A percentile compares a stretch with the other conserved stretches of the same genome.
These are phyloP conservation scores for Elsinoe australis DNA, from an alignment of 2,329 filamentous ascomycete genomes.

Conservation along the genomic window DNA sequence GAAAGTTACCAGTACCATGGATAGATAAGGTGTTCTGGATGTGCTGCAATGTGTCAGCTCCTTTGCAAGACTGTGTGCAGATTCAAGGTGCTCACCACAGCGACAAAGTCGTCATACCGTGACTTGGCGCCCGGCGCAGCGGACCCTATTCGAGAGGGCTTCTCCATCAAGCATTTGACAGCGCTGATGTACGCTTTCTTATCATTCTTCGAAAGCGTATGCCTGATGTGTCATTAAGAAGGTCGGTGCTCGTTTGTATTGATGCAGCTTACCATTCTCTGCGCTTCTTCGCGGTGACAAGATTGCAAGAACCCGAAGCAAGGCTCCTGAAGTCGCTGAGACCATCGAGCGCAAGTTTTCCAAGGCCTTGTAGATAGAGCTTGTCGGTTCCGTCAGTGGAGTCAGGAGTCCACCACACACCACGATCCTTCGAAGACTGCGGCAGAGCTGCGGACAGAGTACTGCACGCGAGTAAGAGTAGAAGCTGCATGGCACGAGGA, in stretches of 20 bases:
- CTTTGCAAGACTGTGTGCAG: not conserved
- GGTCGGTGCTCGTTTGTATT: too few relatives aligned
- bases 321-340: not conserved
- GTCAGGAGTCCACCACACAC: constrained; percentile 2
- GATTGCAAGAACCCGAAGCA: too few relatives aligned
- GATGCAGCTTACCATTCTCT: constrained; percentile 6
- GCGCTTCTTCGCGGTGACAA: constrained; percentile 20
- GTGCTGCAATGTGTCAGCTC: constrained; percentile 16
- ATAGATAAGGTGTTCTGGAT: constrained; percentile 25
- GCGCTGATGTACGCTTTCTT: constrained; percentile 29
- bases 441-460: not conserved
- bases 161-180: constrained; percentile 26
- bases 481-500: not conserved
- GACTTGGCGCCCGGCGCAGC: constrained; percentile 24
- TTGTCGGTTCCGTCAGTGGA: not conserved
- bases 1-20: constrained; percentile 23
- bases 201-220: constrained; percentile 22
- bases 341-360: not conserved
- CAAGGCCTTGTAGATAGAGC: not conserved
- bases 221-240: too few relatives aligned
- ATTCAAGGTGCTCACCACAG: constrained; percentile 18
- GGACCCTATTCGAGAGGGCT: constrained; percentile 22
- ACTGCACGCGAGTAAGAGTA: not conserved
- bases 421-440: not conserved
- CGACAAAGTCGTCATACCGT: constrained; percentile 29